Evolutionary conservation across 2,329 filamentous ascomycete genomes (phyloP).

Genomic region (Xylaria sp.): DNA sequence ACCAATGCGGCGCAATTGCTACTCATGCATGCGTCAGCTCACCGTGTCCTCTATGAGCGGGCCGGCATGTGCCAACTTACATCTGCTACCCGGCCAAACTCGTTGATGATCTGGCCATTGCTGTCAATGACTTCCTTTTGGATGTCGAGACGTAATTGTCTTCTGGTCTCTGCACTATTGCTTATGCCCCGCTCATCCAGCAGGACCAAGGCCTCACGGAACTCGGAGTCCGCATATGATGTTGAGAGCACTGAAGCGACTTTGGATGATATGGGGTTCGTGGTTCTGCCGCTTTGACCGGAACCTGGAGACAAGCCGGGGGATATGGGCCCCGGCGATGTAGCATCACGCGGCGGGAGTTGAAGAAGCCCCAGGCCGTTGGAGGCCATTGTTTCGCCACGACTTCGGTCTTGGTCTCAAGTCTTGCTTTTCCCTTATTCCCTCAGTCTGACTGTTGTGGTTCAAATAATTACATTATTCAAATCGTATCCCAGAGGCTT

Average conservation of each 20-base stretch:
- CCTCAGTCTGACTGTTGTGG: neutral
- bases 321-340: conserved; percentile 39
- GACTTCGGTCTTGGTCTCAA: neutral
- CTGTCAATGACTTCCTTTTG: conserved; percentile 92
- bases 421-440: neutral
- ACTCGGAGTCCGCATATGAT: conserved; percentile 91
- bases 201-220: conserved; percentile 80
- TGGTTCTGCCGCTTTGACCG: conserved; percentile 45
- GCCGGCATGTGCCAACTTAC: conserved; percentile 22
- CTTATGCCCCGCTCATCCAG: conserved; percentile 73
- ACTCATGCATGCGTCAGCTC: conserved; percentile 14
- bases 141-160: conserved; percentile 79
- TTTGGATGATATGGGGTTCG: conserved; percentile 78
- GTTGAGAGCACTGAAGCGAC: conserved; percentile 86
- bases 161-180: conserved; percentile 79
- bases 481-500: too few relatives aligned
- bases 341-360: conserved; percentile 37
- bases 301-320: conserved; percentile 41
- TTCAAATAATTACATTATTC: neutral
- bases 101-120: conserved; percentile 85
- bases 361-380: conserved; percentile 36
- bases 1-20: conserved; percentile 86
- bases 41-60: neutral
- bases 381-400: conserved; percentile 36
- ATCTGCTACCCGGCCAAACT: conserved; percentile 88